Evolutionary conservation across 2,329 filamentous ascomycete genomes (phyloP).

Genomic region (Alternaria sp.): DNA sequence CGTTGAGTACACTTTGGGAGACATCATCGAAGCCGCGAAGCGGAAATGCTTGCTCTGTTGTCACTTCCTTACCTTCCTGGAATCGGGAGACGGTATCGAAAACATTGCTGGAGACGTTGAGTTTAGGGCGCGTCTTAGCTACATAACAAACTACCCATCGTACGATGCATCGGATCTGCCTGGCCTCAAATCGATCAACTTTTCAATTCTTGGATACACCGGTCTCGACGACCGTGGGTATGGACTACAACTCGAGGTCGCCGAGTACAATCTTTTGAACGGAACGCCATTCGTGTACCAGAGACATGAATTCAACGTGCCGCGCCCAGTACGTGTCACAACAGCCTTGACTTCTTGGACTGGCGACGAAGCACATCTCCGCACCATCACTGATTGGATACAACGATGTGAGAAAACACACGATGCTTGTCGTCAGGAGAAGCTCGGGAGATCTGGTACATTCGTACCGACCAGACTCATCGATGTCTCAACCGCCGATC

Average conservation of each 20-base stretch:
- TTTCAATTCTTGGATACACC: too few species aligned
- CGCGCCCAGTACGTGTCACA: not conserved
- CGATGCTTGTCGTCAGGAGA: not conserved
- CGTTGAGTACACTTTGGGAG: not conserved
- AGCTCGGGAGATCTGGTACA: accelerated
- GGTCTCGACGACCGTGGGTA: too few species aligned
- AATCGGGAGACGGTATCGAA: not conserved
- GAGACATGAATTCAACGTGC: accelerated
- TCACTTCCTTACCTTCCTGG: not conserved
- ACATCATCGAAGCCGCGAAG: not conserved
- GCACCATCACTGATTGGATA: not conserved
- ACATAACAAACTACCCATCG: too few species aligned
- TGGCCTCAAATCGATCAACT: too few species aligned
- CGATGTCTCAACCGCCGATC: not conserved
- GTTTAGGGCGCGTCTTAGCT: accelerated
- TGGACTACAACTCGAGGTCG: too few species aligned
- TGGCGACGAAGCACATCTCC: not conserved
- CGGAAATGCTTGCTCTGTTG: not conserved
- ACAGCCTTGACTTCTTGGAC: not conserved
- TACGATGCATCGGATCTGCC: too few species aligned
- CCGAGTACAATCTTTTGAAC: not conserved
- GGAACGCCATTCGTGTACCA: too few species aligned
- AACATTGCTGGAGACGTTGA: not conserved
- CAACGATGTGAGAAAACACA: not conserved
- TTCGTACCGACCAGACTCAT: not conserved